Evolutionary conservation across 1,284 basidiomycete species (phyloP).

Genomic region (Limonomyces culmigenus): DNA sequence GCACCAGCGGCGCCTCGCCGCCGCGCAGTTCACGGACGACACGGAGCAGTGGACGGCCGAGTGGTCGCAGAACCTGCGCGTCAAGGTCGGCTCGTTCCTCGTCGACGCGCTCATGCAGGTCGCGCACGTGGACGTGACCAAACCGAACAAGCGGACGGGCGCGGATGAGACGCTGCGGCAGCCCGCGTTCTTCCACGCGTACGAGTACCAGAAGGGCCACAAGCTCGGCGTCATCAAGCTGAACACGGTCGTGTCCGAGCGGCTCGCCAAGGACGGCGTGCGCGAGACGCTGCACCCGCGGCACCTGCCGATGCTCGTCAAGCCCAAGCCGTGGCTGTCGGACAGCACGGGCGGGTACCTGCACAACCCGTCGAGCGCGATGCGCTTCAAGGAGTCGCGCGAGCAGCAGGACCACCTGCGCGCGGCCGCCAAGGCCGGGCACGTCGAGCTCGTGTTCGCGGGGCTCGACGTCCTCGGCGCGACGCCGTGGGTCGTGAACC

Average conservation of each 20-base stretch:
- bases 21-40: slow-evolving; percentile 46
- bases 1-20: slow-evolving; percentile 40
- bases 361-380: slow-evolving; percentile 52
- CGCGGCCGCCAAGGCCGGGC: slow-evolving; percentile 58
- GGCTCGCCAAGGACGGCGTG: slow-evolving; percentile 66
- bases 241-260: slow-evolving; percentile 68
- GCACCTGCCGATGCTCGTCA: slow-evolving; percentile 90
- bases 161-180: slow-evolving; percentile 61
- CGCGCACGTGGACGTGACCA: slow-evolving; percentile 60
- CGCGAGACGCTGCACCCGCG: slow-evolving; percentile 78
- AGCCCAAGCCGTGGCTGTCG: slow-evolving; percentile 77
- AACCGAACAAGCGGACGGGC: slow-evolving; percentile 34
- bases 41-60: slow-evolving; percentile 57
- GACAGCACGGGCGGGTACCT: slow-evolving; percentile 79
- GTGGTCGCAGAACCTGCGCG: slow-evolving; percentile 69
- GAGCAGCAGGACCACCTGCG: slow-evolving; percentile 79
- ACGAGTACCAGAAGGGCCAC: slow-evolving; percentile 86
- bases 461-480: slow-evolving; percentile 83
- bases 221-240: slow-evolving; percentile 85
- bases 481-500: slow-evolving; percentile 88
- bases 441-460: slow-evolving; percentile 76
- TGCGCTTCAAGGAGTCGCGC: slow-evolving; percentile 86
- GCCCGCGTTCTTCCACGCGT: slow-evolving; percentile 84
- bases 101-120: slow-evolving; percentile 76
- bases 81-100: slow-evolving; percentile 72